These are phyloP conservation scores for Suillus paluster DNA, from an alignment of 768 basidiomycete genomes.

Conservation along the genomic window DNA sequence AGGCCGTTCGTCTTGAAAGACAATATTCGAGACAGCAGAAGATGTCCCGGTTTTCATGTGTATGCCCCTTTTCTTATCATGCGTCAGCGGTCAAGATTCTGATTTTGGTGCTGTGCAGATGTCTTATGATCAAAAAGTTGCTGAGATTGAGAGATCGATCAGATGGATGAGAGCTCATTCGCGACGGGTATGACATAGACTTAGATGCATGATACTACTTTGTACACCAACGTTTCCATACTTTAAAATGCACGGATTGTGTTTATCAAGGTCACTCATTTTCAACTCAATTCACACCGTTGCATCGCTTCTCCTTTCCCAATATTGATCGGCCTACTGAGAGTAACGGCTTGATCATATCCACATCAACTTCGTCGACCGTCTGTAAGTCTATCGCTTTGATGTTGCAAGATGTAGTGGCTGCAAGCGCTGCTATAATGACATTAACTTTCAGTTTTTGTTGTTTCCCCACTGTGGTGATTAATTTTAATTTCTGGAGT, in stretches of 20 bases:
- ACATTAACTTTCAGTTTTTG: not conserved
- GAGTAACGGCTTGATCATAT: no score
- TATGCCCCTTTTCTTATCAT: not conserved
- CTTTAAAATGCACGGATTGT: not conserved
- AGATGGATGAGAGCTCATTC: slow-evolving; percentile 1
- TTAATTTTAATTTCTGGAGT: no score
- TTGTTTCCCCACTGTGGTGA: not conserved
- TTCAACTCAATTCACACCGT: not conserved
- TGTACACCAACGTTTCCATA: no score
- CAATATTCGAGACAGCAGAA: not conserved
- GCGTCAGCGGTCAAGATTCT: not conserved
- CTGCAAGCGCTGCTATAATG: not conserved
- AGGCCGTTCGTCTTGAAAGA: no score
- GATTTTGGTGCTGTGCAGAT: not conserved
- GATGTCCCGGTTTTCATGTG: not conserved
- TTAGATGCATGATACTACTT: not conserved
- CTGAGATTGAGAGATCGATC: not conserved
- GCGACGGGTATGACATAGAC: not conserved
- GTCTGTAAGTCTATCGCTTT: not conserved
- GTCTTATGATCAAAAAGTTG: slow-evolving; percentile 1
- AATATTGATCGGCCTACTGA: no score
- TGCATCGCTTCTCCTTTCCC: not conserved
- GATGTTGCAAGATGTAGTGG: not conserved
- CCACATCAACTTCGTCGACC: no score
- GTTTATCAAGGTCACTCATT: not conserved